These are phyloP conservation scores for Trifolium dubium DNA, from an alignment of 306 rosid genomes.

Conservation along the genomic window DNA sequence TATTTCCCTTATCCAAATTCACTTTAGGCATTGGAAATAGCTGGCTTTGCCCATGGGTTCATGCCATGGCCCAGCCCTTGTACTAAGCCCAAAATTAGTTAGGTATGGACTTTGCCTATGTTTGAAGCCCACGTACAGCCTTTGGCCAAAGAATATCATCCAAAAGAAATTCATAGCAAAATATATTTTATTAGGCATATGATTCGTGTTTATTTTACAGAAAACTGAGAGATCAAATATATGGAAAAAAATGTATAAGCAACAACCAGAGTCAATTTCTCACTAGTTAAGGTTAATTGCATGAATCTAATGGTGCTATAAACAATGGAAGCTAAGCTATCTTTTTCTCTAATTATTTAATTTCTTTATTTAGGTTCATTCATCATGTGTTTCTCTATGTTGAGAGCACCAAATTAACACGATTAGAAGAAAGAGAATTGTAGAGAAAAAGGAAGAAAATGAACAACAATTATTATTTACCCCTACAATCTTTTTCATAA, in stretches of 20 bases:
- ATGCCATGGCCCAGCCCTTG: background rate
- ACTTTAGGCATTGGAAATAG: background rate
- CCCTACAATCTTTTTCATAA: background rate
- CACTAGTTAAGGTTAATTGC: background rate
- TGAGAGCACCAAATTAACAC: background rate
- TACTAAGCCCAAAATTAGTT: background rate
- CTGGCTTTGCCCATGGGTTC: background rate
- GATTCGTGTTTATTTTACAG: background rate
- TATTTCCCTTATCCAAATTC: conserved; percentile 1
- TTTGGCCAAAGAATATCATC: conserved; percentile 4
- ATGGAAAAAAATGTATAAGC: background rate
- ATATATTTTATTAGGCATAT: background rate
- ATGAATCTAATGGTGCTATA: background rate
- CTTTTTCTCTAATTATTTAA: background rate
- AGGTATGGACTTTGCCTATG: background rate
- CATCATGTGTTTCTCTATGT: background rate
- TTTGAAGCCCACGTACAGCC: background rate
- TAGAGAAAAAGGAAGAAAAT: background rate
- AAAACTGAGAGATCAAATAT: background rate
- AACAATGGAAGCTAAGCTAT: background rate
- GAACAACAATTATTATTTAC: background rate
- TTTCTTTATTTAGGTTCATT: conserved; percentile 8
- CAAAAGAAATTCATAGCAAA: background rate
- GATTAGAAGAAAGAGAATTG: background rate
- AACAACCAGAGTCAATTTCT: background rate